Evolutionary conservation across 2,329 filamentous ascomycete genomes (phyloP), one percentile per base, ranked within the genome.

Genomic region (Penicillium expansum): DNA sequence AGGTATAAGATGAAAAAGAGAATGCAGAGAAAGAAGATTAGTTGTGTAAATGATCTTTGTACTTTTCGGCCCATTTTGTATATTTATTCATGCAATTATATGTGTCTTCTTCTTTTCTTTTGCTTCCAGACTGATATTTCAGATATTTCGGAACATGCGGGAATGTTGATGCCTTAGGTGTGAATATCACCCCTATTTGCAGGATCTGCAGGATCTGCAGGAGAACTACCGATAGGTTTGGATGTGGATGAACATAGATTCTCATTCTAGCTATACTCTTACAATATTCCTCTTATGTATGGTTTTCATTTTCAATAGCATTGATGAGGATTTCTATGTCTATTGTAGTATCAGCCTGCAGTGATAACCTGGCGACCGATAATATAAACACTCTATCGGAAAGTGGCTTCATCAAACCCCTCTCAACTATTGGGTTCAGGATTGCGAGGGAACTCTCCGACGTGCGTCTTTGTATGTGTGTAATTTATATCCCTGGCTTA

Each of bases 1-100:
- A 76, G 60, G 57, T 65, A 77, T 33, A 79, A 48, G 37, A 79
- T 71, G 14, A 77, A 61, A 16, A 67, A 59, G 6, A 79, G 55
- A 10, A 73, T 64, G 38, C 55, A 50, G 37, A 59, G 50, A 62
- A 78, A 77, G n/a, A 76, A 42, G 24, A 66, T 43, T 6, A 77
- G 55, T 42, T 79, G 71, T 29, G 69, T 59, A 22, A 76, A 48
- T 24, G 72, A 66, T 64, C 69, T 70, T 48, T 69, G 69, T 11
- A 73, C 69, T 48, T 61, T 72, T n/a, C 75, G 73, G 52, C 69
- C 67, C 76, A 78, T 67, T 39, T 48, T 62, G 41, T 22, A n/a
- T 47, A 22, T 55, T 27, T 49, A 51, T 43, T 49, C 30, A 48
- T 55, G 44, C 44, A 55, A 27, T 42, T 41, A 50, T 41, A n/a